Evolutionary conservation across 2,329 filamentous ascomycete species (phyloP).

Genomic region (Ophiostoma pallidulum): DNA sequence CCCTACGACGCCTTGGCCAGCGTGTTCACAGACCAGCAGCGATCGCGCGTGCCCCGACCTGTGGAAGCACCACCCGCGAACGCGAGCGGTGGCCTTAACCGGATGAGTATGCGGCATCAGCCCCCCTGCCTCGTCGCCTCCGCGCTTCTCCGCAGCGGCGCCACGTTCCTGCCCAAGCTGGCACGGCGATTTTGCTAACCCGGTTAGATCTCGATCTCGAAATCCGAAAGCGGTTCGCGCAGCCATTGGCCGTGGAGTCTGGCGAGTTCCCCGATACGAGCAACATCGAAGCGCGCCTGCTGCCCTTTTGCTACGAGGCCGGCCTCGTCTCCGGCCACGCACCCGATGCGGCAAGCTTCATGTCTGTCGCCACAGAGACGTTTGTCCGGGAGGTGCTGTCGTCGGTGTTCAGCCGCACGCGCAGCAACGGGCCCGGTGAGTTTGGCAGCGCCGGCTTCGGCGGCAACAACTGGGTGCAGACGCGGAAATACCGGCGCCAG

Average conservation of each 20-base stretch:
- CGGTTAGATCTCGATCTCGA: constrained; percentile 54
- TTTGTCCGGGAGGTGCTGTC: constrained; percentile 59
- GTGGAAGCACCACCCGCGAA: constrained; percentile 53
- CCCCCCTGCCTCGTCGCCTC: too few relatives aligned
- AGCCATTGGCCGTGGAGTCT: constrained; percentile 56
- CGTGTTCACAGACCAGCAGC: constrained; percentile 42
- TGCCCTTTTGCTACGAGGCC: constrained; percentile 59
- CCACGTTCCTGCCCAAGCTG: too few relatives aligned
- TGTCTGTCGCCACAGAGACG: constrained; percentile 56
- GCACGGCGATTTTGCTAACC: background rate
- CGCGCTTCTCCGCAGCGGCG: too few relatives aligned
- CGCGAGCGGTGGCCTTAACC: constrained; percentile 60
- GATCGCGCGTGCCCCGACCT: constrained; percentile 33
- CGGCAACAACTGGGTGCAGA: constrained; percentile 65
- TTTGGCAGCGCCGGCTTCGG: constrained; percentile 54
- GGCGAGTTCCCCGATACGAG: constrained; percentile 60
- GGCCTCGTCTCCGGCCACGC: constrained; percentile 51
- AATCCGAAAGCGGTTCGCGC: constrained; percentile 55
- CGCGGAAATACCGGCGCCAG: constrained; percentile 65
- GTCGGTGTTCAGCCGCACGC: constrained; percentile 53
- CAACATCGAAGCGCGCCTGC: constrained; percentile 54
- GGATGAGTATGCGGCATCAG: constrained; percentile 55
- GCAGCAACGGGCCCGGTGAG: constrained; percentile 55
- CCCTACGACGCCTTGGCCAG: constrained; percentile 44
- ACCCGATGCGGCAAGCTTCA: constrained; percentile 51